A percentile compares a stretch with the other conserved stretches of the same genome.
phyloP scores from a whole-genome alignment of 108 stramenopile genomes.

The Cyclotella cryptica region DNA sequence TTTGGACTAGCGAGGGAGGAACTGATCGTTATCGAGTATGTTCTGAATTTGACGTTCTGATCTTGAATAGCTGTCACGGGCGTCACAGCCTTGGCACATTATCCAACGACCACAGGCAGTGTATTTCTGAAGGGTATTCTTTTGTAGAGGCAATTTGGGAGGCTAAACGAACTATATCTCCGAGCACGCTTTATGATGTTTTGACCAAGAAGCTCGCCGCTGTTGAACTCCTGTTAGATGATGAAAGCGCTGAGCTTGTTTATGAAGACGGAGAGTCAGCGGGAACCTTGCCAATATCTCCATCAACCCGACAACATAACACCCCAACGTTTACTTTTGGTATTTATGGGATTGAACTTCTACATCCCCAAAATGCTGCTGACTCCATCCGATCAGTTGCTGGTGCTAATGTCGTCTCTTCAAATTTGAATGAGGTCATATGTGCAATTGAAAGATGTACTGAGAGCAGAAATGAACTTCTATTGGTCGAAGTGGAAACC shows the following conservation, averaged over 20 bases:
- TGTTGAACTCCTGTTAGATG: slow-evolving; percentile 23
- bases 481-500: slow-evolving; percentile 32
- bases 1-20: slow-evolving; percentile 30
- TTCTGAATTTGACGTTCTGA: slow-evolving; percentile 36
- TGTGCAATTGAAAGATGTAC: slow-evolving; percentile 23
- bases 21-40: slow-evolving; percentile 31
- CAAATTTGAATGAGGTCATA: slow-evolving; percentile 23
- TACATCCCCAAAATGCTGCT: slow-evolving; percentile 31
- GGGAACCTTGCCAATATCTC: not conserved
- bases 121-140: not conserved
- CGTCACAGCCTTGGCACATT: not conserved
- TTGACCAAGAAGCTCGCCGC: slow-evolving; percentile 37
- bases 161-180: slow-evolving; percentile 39
- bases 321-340: slow-evolving; percentile 22
- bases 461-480: not conserved
- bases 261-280: slow-evolving; percentile 18
- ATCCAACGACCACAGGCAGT: not conserved
- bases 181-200: slow-evolving; percentile 42
- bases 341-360: slow-evolving; percentile 32
- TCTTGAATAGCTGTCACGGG: not conserved
- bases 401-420: slow-evolving; percentile 26
- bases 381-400: slow-evolving; percentile 42
- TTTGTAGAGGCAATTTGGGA: slow-evolving; percentile 39
- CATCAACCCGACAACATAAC: not conserved
- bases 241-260: slow-evolving; percentile 24